A percentile compares a stretch with the other conserved stretches of the same genome.
These are phyloP conservation scores for Sugiyamaella sp. DNA, from an alignment of 1,139 yeast species.

Conservation along the genomic window DNA sequence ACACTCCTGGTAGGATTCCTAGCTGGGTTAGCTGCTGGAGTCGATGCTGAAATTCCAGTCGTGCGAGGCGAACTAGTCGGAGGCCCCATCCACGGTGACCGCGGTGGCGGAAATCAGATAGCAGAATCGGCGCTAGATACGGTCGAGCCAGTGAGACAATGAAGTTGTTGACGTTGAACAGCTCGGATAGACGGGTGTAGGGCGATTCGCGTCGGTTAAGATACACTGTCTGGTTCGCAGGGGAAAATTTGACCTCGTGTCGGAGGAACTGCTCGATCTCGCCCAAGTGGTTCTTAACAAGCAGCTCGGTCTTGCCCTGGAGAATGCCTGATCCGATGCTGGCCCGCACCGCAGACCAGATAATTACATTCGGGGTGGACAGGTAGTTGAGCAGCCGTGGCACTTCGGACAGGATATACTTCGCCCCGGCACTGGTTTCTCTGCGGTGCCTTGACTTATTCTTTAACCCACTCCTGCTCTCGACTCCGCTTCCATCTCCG, in stretches of 20 bases:
- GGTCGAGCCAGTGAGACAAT: slow-evolving; percentile 90
- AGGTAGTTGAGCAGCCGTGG: slow-evolving; percentile 83
- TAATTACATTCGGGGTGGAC: slow-evolving; percentile 87
- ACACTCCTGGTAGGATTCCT: slow-evolving; percentile 70
- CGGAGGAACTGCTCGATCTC: slow-evolving; percentile 36
- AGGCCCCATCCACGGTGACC: slow-evolving; percentile 52
- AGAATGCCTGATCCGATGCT: slow-evolving; percentile 72
- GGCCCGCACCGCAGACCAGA: slow-evolving; percentile 76
- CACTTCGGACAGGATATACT: slow-evolving; percentile 39
- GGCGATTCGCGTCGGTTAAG: slow-evolving; percentile 57
- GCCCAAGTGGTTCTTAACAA: slow-evolving; percentile 61
- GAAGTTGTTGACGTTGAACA: slow-evolving; percentile 92
- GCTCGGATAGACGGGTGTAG: slow-evolving; percentile 83
- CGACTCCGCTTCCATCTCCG: neutral
- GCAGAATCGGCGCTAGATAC: slow-evolving; percentile 83
- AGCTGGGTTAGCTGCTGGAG: slow-evolving; percentile 76
- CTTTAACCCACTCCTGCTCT: slow-evolving; percentile 10
- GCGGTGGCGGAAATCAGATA: slow-evolving; percentile 76
- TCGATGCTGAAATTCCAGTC: slow-evolving; percentile 80
- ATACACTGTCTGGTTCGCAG: slow-evolving; percentile 48
- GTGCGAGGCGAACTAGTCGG: slow-evolving; percentile 49
- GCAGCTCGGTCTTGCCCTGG: slow-evolving; percentile 56
- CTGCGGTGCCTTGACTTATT: neutral
- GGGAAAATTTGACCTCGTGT: slow-evolving; percentile 44
- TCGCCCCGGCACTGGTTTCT: neutral